These are phyloP conservation scores for Emmonsiellopsis sp. DNA, from an alignment of 2,329 filamentous ascomycete genomes.

Conservation along the genomic window DNA sequence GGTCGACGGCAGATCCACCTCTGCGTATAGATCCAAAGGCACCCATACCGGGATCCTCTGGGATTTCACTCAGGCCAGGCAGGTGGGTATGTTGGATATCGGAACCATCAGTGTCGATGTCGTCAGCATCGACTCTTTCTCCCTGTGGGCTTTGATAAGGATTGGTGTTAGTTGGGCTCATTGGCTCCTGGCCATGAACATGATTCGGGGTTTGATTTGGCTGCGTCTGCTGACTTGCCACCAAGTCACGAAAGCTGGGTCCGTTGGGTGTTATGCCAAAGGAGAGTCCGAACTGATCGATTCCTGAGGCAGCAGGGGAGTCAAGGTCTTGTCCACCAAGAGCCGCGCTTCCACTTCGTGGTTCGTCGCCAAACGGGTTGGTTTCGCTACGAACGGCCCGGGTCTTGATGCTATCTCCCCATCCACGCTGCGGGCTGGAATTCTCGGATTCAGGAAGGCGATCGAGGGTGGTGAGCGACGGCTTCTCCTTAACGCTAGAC, in stretches of 20 bases:
- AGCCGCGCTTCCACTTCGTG: conserved; percentile 53
- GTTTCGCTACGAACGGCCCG: conserved; percentile 39
- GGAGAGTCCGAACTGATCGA: conserved; percentile 49
- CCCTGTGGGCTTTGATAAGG: conserved; percentile 86
- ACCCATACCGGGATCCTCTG: conserved; percentile 38
- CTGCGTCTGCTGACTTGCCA: conserved; percentile 48
- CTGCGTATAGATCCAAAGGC: conserved; percentile 47
- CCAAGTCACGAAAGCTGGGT: conserved; percentile 47
- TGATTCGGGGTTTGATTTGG: conserved; percentile 46
- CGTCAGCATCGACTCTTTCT: conserved; percentile 56
- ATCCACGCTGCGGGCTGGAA: conserved; percentile 27
- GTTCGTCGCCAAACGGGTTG: conserved; percentile 41
- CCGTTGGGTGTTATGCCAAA: conserved; percentile 53
- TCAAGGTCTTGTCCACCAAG: conserved; percentile 67
- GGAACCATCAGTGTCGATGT: conserved; percentile 48
- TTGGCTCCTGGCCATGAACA: conserved; percentile 52
- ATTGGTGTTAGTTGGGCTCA: conserved; percentile 91
- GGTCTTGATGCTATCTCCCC: conserved; percentile 40
- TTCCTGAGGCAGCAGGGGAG: conserved; percentile 31
- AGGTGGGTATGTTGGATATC: conserved; percentile 43
- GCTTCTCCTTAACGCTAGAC: conserved; percentile 44
- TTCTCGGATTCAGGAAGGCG: conserved; percentile 44
- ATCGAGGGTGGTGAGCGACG: conserved; percentile 43
- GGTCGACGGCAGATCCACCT: conserved; percentile 46
- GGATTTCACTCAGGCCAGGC: conserved; percentile 44